phyloP scores from a whole-genome alignment of 1,139 yeast species.

The Diutina pseudorugosa region DNA sequence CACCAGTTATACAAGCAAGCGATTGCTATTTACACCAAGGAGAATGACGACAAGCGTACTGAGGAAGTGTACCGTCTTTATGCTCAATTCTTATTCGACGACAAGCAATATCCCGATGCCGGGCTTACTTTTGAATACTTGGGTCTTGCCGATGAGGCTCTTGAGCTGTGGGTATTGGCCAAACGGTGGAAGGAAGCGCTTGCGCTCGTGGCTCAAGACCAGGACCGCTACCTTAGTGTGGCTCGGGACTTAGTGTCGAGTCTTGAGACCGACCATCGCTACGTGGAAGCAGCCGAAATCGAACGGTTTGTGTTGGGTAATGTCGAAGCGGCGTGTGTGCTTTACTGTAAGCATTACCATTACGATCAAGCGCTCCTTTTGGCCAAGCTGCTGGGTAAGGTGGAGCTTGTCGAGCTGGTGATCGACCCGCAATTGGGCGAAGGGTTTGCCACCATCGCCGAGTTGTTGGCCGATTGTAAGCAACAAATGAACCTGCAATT shows the following conservation, averaged over 20 bases:
- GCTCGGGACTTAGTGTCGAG: constrained; percentile 34
- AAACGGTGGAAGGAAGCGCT: constrained; percentile 84
- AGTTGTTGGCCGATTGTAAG: constrained; percentile 82
- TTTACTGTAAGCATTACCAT: constrained; percentile 64
- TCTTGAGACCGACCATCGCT: constrained; percentile 59
- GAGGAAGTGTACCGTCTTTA: constrained; percentile 43
- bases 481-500: constrained; percentile 78
- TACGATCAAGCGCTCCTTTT: constrained; percentile 70
- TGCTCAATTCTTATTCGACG: constrained; percentile 48
- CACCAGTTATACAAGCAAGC: constrained; percentile 71
- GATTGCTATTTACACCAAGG: constrained; percentile 47
- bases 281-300: constrained; percentile 76
- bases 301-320: constrained; percentile 51
- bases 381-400: constrained; percentile 30
- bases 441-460: constrained; percentile 81
- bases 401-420: constrained; percentile 40
- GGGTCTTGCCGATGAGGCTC: constrained; percentile 42
- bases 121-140: constrained; percentile 70
- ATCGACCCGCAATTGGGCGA: constrained; percentile 73
- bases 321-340: constrained; percentile 46
- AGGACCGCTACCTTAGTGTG: constrained; percentile 13
- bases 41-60: constrained; percentile 36
- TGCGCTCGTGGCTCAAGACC: constrained; percentile 13
- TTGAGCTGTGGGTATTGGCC: constrained; percentile 56
- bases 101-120: constrained; percentile 54